Percentiles rank a stretch among this genome's conserved stretches.
Evolutionary conservation across 495 filamentous ascomycete species (phyloP).

Genomic region (Immersiella caudata): DNA sequence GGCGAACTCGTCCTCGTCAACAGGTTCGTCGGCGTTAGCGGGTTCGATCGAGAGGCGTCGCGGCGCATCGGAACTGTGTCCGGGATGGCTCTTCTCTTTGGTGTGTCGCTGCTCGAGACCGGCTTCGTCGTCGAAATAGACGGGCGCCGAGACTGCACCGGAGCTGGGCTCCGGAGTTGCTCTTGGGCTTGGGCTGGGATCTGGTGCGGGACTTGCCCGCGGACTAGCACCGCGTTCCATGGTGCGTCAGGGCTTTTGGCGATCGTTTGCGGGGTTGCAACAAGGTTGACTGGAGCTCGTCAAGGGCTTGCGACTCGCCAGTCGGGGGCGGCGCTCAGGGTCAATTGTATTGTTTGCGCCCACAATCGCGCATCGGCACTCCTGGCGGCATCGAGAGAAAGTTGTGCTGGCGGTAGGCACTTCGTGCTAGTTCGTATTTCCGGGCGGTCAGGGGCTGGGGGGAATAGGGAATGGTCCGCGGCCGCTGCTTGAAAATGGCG

Average conservation of each 20-base stretch:
- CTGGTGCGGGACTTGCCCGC: background rate
- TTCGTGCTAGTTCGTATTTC: too few species aligned
- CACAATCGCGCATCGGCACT: background rate
- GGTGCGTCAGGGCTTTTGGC: background rate
- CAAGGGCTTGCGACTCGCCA: background rate
- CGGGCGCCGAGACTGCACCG: background rate
- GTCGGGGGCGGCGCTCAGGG: background rate
- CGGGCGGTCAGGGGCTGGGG: too few species aligned
- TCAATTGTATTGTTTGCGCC: background rate
- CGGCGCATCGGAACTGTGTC: slow-evolving; percentile 1
- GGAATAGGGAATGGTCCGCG: too few species aligned
- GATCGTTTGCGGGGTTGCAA: background rate
- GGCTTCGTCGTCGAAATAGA: background rate
- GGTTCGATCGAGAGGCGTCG: slow-evolving; percentile 24
- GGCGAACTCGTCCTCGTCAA: slow-evolving; percentile 34
- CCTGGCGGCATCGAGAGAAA: background rate
- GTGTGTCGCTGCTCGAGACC: background rate
- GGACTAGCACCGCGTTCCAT: background rate
- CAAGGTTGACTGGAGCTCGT: background rate
- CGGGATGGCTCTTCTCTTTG: background rate
- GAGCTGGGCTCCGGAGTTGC: background rate
- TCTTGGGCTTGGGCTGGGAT: background rate
- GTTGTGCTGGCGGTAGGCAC: background rate
- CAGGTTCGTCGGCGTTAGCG: slow-evolving; percentile 18
- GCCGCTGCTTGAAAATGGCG: too few species aligned